Evolutionary conservation across 306 rosid species (phyloP).

Genomic region (Gillenia trifoliata): DNA sequence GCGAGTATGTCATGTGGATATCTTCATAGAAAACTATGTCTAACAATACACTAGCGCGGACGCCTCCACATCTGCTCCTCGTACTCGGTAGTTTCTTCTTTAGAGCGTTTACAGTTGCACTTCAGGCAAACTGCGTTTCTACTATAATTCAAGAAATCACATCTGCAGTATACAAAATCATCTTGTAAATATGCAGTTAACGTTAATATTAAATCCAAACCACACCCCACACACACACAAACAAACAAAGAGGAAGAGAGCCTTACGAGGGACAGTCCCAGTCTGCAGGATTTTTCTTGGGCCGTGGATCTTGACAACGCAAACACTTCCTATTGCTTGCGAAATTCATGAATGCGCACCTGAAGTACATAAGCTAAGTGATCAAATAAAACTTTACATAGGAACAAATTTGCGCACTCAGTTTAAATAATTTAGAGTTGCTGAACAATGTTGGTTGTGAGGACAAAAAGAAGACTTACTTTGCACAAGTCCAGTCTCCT

Average conservation of each 20-base stretch:
- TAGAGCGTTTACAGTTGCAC: slow-evolving; percentile 46
- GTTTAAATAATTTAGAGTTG: background rate
- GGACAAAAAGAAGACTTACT: slow-evolving; percentile 37
- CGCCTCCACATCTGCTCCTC: slow-evolving; percentile 47
- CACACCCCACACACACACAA: background rate
- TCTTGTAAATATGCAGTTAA: background rate
- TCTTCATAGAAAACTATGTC: background rate
- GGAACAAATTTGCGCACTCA: background rate
- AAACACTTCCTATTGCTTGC: slow-evolving; percentile 62
- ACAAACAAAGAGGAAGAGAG: slow-evolving; percentile 11
- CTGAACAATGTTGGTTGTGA: background rate
- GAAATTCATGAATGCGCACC: slow-evolving; percentile 84
- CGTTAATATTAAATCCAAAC: background rate
- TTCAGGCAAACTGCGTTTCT: slow-evolving; percentile 50
- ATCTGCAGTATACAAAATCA: slow-evolving; percentile 37
- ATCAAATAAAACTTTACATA: background rate
- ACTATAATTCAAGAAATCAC: slow-evolving; percentile 60
- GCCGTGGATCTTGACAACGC: slow-evolving; percentile 57
- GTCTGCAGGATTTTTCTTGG: slow-evolving; percentile 53
- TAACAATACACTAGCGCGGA: slow-evolving; percentile 1
- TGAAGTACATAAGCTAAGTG: slow-evolving; percentile 28
- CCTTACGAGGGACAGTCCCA: slow-evolving; percentile 90
- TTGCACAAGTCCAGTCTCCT: slow-evolving; percentile 88
- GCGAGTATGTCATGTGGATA: background rate
- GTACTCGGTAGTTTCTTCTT: slow-evolving; percentile 24